Percentiles rank a stretch among this genome's conserved stretches.
Conservation (phyloP, 208 protist genomes). For the Novymonas esmeraldas region DNA sequence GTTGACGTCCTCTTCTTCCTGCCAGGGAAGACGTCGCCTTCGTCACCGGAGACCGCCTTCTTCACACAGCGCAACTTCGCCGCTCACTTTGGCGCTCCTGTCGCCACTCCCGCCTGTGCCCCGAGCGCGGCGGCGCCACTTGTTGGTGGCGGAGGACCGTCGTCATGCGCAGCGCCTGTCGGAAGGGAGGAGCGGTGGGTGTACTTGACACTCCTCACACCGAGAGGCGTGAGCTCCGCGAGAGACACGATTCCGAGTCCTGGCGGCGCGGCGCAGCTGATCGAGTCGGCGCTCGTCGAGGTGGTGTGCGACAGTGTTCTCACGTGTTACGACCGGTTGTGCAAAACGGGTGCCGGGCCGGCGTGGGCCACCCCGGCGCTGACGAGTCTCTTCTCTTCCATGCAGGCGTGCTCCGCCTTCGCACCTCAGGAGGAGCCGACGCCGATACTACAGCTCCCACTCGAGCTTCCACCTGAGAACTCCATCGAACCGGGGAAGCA, state of each 20-base stretch:
- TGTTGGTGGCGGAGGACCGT: too few relatives aligned
- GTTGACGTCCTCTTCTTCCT: too few relatives aligned
- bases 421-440: not conserved
- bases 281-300: constrained; percentile 6
- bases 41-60: not conserved
- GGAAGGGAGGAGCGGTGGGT: constrained; percentile 19
- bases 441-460: not conserved
- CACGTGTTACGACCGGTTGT: not conserved
- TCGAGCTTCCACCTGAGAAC: not conserved
- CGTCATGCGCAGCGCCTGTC: too few relatives aligned
- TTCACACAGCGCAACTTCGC: constrained; percentile 29
- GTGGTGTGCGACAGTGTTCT: constrained; percentile 1
- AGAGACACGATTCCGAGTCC: not conserved
- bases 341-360: not conserved
- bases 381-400: constrained; percentile 2
- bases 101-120: not conserved
- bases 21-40: not conserved
- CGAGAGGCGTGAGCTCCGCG: not conserved
- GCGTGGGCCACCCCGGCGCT: not conserved
- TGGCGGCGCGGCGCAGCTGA: constrained; percentile 3
- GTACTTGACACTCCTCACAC: constrained; percentile 8
- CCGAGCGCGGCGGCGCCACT: not conserved
- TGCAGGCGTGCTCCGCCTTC: constrained; percentile 4
- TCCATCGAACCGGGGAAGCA: not conserved
- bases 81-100: not conserved